Conservation (phyloP, 176 grass and related monocot species). For the Melocanna baccifera region DNA sequence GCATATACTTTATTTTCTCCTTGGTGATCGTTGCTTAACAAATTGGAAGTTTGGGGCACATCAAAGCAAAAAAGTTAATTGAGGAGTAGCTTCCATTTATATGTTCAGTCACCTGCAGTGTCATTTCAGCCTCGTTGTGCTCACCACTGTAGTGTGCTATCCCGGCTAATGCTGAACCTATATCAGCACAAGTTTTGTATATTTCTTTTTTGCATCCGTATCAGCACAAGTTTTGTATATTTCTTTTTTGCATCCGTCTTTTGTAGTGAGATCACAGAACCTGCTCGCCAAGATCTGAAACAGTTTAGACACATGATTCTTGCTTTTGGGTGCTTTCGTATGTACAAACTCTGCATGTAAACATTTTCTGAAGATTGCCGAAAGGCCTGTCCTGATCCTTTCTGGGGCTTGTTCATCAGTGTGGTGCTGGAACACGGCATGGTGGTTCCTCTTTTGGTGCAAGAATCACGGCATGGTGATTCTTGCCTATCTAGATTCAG, state of each 20-base stretch:
- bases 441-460: not conserved
- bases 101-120: not conserved
- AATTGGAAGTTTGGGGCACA: not conserved
- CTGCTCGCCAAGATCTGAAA: slow-evolving; percentile 9
- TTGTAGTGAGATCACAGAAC: not conserved
- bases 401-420: not conserved
- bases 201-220: slow-evolving; percentile 6
- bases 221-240: slow-evolving; percentile 8
- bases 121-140: not conserved
- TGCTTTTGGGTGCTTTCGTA: not conserved
- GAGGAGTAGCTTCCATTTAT: not conserved
- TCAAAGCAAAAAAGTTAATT: not conserved
- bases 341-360: not conserved
- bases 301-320: slow-evolving; percentile 8
- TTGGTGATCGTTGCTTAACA: not conserved
- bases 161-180: not conserved
- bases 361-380: not conserved
- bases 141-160: not conserved
- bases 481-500: not conserved
- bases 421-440: too few relatives aligned
- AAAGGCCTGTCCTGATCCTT: not conserved
- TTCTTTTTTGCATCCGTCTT: not conserved
- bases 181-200: slow-evolving; percentile 4
- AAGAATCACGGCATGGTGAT: too few relatives aligned
- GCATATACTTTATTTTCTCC: not conserved